Percentiles rank a stretch among this genome's conserved stretches.
Conservation (phyloP, 192 early-diverging fungal species). For the Phlyctochytrium planicorne region DNA sequence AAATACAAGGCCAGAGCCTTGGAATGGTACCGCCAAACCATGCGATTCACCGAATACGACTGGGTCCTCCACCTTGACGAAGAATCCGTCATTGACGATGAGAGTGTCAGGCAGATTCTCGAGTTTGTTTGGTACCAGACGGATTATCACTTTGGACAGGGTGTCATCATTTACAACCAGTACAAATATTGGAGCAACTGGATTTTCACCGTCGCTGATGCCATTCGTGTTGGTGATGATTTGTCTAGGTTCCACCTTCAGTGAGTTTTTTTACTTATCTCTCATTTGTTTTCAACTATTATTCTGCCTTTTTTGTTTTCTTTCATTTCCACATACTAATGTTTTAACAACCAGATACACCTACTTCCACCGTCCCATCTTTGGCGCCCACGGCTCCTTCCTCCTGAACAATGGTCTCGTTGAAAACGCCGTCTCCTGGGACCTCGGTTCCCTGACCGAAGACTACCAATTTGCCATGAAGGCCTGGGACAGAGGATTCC, state of each 20-base stretch:
- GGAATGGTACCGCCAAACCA: conserved; percentile 60
- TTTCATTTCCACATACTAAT: no score
- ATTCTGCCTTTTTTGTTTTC: conserved; percentile 4
- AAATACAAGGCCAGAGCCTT: conserved; percentile 62
- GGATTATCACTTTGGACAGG: conserved; percentile 53
- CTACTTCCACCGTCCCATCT: conserved; percentile 54
- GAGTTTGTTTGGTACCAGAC: conserved; percentile 51
- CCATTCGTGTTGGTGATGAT: conserved; percentile 55
- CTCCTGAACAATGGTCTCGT: conserved; percentile 53
- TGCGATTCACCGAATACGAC: conserved; percentile 54
- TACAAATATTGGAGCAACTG: conserved; percentile 59
- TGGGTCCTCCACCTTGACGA: conserved; percentile 62
- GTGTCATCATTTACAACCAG: conserved; percentile 60
- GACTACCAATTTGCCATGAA: conserved; percentile 56
- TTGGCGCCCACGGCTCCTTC: conserved; percentile 57
- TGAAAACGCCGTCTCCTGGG: conserved; percentile 59
- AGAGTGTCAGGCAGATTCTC: conserved; percentile 38
- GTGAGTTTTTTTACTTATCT: conserved; percentile 17
- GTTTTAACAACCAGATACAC: no score
- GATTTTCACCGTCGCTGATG: conserved; percentile 59
- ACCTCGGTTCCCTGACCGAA: conserved; percentile 55
- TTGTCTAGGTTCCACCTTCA: conserved; percentile 57
- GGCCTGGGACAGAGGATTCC: conserved; percentile 52
- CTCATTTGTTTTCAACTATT: background rate
- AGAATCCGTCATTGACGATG: conserved; percentile 57